Evolutionary conservation across 2,329 filamentous ascomycete species (phyloP), one percentile per base, ranked within the genome.

Genomic region (Canariomyces notabilis): DNA sequence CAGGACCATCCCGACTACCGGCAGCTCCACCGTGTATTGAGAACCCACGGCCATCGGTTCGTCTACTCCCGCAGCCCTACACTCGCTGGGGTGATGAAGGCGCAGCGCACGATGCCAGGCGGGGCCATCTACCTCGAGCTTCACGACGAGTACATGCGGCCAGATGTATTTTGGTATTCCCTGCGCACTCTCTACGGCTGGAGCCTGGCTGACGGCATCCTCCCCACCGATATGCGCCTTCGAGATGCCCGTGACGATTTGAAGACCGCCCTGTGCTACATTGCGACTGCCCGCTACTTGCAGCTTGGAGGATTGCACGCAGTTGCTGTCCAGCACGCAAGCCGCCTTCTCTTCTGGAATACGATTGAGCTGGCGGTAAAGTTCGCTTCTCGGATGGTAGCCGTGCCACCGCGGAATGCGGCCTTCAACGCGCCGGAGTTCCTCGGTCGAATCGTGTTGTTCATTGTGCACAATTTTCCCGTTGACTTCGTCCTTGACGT

Each of bases 101-200:
- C 57, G 7, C 54, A 64, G 51, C 61, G 55, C 44, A 57, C 58
- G 5, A 46, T 51, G 18, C 49, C 59, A 14, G 57, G 62, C 7
- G 64, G 67, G 18, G 67, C 62, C 29, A 61, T 78, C 26, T 59
- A 71, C 2, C 61, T 82, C 15, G 68, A 75, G 51, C 68, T 72
- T 4, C 66, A 70, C 42, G 76, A 77, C 59, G 67, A 70, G 23
- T 80, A 75, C 64, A 61, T 81, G 21, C 71, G 73, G 19, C 69
- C 75, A 3, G 76, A 81, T 56, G 67, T 75, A 1, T 80, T 81
- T 59, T 76, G 73, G 62, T 72, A 72, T 59, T 74, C 75, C 2
- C 64, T 77, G n/a, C 77, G 80, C 56, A 68, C 72, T 36, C 65
- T 83, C 4, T 83, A 83, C 52, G 74, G 77, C 22, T 67, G 71